Evolutionary conservation across 1,284 basidiomycete genomes (phyloP).

Genomic region (Microstroma glucosiphilum): DNA sequence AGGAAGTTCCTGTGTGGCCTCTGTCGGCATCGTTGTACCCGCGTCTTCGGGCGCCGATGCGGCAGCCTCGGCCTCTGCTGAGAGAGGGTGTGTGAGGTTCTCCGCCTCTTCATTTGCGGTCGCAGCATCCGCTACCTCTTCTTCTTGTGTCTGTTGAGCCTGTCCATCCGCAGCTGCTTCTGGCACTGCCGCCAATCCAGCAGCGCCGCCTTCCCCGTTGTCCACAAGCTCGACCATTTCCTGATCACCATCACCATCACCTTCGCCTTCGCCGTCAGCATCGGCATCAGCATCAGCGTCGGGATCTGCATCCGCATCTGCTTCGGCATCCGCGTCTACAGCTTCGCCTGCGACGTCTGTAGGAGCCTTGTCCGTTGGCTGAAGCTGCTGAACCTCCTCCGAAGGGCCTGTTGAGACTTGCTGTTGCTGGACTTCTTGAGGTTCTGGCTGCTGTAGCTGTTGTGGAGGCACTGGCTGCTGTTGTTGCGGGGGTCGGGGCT

Average conservation of each 20-base stretch:
- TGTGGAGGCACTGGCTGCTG: not conserved
- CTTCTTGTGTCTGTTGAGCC: not conserved
- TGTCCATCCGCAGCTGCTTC: not conserved
- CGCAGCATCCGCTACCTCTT: not conserved
- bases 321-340: not conserved
- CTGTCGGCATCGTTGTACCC: not conserved
- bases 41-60: not conserved
- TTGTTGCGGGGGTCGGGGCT: not conserved
- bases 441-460: not conserved
- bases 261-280: not conserved
- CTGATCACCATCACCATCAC: not conserved
- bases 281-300: not conserved
- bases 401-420: not conserved
- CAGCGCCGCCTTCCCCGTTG: not conserved
- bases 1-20: not conserved
- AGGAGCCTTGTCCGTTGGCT: not conserved
- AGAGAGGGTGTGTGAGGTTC: constrained; percentile 4
- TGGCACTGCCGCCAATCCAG: not conserved
- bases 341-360: not conserved
- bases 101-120: not conserved
- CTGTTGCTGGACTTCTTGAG: not conserved
- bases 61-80: not conserved
- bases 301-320: not conserved
- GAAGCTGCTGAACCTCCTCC: not conserved
- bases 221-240: constrained; percentile 4